Evolutionary conservation across 2,329 filamentous ascomycete species (phyloP).

Genomic region (Fusarium dlaminii): DNA sequence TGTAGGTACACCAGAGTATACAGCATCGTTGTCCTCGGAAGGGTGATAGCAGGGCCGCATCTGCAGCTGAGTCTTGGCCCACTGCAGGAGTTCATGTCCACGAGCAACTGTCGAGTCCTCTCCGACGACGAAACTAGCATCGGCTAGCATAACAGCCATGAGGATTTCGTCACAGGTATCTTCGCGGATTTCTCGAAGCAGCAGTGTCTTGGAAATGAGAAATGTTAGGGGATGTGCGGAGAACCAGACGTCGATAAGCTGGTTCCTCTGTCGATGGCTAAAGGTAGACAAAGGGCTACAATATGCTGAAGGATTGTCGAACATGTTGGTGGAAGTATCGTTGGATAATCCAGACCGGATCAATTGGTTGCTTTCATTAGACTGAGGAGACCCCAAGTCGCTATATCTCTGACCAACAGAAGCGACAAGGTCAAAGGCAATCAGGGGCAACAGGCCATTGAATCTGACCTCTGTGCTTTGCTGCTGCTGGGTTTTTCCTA

Average conservation of each 20-base stretch:
- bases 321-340: conserved; percentile 46
- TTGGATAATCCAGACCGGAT: conserved; percentile 42
- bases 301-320: conserved; percentile 37
- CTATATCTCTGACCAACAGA: conserved; percentile 45
- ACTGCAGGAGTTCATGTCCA: conserved; percentile 47
- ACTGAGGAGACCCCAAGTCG: conserved; percentile 43
- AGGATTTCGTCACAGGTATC: conserved; percentile 52
- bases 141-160: conserved; percentile 52
- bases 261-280: conserved; percentile 46
- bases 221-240: conserved; percentile 52
- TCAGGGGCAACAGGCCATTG: conserved; percentile 42
- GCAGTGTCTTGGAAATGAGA: conserved; percentile 53
- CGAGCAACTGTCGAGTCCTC: conserved; percentile 41
- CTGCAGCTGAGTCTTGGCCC: conserved; percentile 48
- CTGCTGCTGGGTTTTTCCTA: background rate
- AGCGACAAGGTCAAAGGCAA: conserved; percentile 46
- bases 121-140: conserved; percentile 49
- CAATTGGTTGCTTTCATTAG: conserved; percentile 42
- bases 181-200: conserved; percentile 50
- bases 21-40: conserved; percentile 30
- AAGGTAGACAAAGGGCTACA: conserved; percentile 44
- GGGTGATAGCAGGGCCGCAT: conserved; percentile 37
- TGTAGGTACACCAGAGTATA: conserved; percentile 44
- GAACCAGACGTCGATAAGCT: conserved; percentile 55
- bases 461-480: conserved; percentile 29